Evolutionary conservation across 176 grass and related monocot species (phyloP).

Genomic region (Chrysopogon serrulatus): DNA sequence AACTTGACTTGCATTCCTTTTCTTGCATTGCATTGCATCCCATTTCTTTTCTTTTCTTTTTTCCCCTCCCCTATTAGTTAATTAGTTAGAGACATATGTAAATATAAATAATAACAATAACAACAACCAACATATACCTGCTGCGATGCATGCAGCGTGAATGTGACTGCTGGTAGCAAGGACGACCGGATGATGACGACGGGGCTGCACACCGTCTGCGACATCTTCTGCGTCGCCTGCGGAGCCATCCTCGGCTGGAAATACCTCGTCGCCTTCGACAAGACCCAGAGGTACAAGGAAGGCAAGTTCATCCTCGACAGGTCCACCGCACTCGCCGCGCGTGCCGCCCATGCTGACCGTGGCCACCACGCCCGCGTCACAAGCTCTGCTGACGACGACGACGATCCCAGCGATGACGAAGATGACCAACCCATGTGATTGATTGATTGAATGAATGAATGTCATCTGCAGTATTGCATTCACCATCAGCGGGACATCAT

Average conservation of each 20-base stretch:
- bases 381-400: background rate
- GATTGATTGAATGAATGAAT: too few relatives aligned
- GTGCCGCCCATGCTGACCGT: background rate
- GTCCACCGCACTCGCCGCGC: background rate
- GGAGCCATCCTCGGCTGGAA: conserved; percentile 46
- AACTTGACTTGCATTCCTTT: background rate
- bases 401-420: background rate
- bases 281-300: conserved; percentile 44
- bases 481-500: background rate
- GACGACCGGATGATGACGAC: conserved; percentile 49
- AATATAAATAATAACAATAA: too few relatives aligned
- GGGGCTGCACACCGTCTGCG: conserved; percentile 38
- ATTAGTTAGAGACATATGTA: too few relatives aligned
- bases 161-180: conserved; percentile 9
- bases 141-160: conserved; percentile 37
- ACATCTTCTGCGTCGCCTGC: conserved; percentile 55
- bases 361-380: background rate
- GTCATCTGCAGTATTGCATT: too few relatives aligned
- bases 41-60: too few relatives aligned
- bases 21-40: background rate
- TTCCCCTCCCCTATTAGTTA: too few relatives aligned
- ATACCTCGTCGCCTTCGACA: conserved; percentile 35
- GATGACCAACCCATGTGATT: background rate
- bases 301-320: conserved; percentile 58
- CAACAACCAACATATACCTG: too few relatives aligned